phyloP scores from a whole-genome alignment of 345 rosid genomes.

The Arabidopsis suecica region DNA sequence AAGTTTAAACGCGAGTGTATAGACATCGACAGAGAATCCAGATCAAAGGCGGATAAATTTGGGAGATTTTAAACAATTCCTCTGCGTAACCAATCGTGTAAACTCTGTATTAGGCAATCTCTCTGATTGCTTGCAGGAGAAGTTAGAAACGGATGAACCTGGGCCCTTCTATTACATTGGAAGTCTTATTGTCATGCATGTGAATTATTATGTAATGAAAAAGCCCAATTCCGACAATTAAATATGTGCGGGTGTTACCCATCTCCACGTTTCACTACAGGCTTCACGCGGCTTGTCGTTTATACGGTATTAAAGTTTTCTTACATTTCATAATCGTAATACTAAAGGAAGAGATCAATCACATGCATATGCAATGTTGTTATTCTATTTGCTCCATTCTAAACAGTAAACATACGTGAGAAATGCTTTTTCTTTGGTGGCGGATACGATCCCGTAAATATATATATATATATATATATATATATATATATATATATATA shows the following conservation, averaged over 20 bases:
- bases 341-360: background rate
- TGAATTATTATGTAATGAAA: too few species aligned
- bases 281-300: background rate
- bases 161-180: too few species aligned
- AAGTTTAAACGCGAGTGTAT: background rate
- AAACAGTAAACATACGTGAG: background rate
- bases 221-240: too few species aligned
- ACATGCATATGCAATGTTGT: conserved; percentile 21
- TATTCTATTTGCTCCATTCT: conserved; percentile 2
- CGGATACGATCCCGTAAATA: background rate
- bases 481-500: too few species aligned
- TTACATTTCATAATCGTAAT: conserved; percentile 6
- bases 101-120: too few species aligned
- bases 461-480: too few species aligned
- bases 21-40: background rate
- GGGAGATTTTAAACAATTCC: background rate
- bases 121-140: too few species aligned
- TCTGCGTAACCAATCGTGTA: background rate
- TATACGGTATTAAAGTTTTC: conserved; percentile 11
- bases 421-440: background rate
- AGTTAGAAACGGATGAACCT: too few species aligned
- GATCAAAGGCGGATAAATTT: background rate
- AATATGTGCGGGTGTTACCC: background rate
- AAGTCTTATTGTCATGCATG: too few species aligned
- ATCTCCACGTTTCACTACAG: background rate